These are phyloP conservation scores for Kandelia obovata DNA, from an alignment of 345 rosid species.

Conservation along the genomic window DNA sequence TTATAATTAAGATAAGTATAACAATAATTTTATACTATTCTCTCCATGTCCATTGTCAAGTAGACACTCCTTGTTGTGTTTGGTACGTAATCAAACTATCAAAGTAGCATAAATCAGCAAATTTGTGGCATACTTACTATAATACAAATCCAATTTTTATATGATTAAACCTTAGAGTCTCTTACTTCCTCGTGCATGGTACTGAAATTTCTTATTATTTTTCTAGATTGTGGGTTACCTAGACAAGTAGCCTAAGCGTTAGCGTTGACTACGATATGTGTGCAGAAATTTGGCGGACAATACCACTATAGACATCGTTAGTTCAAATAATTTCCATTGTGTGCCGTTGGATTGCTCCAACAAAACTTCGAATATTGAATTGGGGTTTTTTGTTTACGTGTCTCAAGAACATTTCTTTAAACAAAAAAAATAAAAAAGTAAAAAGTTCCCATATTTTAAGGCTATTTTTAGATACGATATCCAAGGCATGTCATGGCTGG, in stretches of 20 bases:
- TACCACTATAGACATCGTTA: too few relatives aligned
- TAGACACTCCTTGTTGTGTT: neutral
- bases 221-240: constrained; percentile 29
- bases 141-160: neutral
- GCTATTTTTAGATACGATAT: constrained; percentile 22
- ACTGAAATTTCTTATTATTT: constrained; percentile 29
- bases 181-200: constrained; percentile 15
- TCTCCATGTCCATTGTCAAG: neutral
- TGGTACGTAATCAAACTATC: neutral
- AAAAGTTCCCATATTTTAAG: neutral
- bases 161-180: constrained; percentile 8
- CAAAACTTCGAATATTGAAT: constrained; percentile 17
- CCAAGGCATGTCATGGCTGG: constrained; percentile 17
- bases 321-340: constrained; percentile 3
- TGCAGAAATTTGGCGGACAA: constrained; percentile 6
- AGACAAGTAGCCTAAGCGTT: constrained; percentile 24
- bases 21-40: neutral
- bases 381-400: neutral
- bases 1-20: neutral
- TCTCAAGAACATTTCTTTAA: neutral
- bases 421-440: neutral
- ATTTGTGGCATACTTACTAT: neutral
- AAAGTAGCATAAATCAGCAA: constrained; percentile 13
- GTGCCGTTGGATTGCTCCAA: constrained; percentile 21
- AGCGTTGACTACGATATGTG: constrained; percentile 14